These are phyloP conservation scores for Xylaria bambusicola DNA, from an alignment of 495 filamentous ascomycete species.

Conservation along the genomic window DNA sequence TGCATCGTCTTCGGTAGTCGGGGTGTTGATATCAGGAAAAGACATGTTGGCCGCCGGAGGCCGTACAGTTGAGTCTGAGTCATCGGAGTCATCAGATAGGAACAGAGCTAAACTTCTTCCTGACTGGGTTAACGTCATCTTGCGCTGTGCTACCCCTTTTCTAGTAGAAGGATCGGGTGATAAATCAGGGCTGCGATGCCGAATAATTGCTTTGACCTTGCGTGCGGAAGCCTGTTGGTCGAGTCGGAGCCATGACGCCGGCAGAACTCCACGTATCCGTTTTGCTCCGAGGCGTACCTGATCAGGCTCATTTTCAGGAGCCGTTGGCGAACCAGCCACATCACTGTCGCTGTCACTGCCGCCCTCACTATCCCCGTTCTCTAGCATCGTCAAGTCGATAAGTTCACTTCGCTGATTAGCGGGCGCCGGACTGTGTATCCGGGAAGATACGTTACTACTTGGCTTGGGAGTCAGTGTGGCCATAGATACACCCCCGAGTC, in stretches of 20 bases:
- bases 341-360: constrained; percentile 19
- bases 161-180: constrained; percentile 38
- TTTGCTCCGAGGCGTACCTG: constrained; percentile 41
- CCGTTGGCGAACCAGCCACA: constrained; percentile 23
- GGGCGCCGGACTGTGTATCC: constrained; percentile 28
- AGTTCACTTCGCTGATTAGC: constrained; percentile 24
- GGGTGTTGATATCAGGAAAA: constrained; percentile 17
- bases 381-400: constrained; percentile 29
- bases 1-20: constrained; percentile 37
- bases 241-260: constrained; percentile 85
- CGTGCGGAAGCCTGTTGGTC: constrained; percentile 51
- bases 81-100: constrained; percentile 44
- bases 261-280: constrained; percentile 76
- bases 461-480: constrained; percentile 23
- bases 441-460: constrained; percentile 27
- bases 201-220: constrained; percentile 23
- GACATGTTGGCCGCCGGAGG: constrained; percentile 11
- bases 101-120: constrained; percentile 31
- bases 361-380: constrained; percentile 17
- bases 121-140: constrained; percentile 28
- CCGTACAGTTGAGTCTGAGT: constrained; percentile 30
- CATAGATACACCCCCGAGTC: constrained; percentile 10
- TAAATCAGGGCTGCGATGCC: constrained; percentile 42
- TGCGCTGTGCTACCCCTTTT: constrained; percentile 58
- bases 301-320: constrained; percentile 47